phyloP scores from a whole-genome alignment of 73 alveolate species.

The Strombidium stylifer region DNA sequence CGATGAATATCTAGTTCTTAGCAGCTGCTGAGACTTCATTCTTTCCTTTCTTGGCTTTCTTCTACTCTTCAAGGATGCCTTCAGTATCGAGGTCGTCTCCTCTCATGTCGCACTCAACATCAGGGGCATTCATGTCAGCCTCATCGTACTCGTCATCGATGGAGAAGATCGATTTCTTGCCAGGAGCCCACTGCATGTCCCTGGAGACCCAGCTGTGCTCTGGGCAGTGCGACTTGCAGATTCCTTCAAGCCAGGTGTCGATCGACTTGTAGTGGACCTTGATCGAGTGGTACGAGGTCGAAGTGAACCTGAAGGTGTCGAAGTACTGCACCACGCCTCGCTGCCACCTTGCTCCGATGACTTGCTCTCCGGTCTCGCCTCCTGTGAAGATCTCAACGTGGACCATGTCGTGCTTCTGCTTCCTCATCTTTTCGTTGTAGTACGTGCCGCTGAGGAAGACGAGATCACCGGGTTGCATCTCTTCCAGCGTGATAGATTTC shows the following conservation, averaged over 20 bases:
- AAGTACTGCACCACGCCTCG: slow-evolving; percentile 76
- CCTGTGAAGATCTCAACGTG: slow-evolving; percentile 90
- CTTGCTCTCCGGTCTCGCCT: slow-evolving; percentile 76
- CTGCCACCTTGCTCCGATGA: slow-evolving; percentile 84
- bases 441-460: slow-evolving; percentile 77
- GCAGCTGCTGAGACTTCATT: not conserved
- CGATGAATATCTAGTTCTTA: slow-evolving; percentile 9
- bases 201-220: slow-evolving; percentile 75
- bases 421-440: slow-evolving; percentile 62
- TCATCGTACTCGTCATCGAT: slow-evolving; percentile 51
- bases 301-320: slow-evolving; percentile 75
- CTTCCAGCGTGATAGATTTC: slow-evolving; percentile 71
- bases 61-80: not conserved
- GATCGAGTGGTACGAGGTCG: slow-evolving; percentile 64
- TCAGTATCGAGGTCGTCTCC: slow-evolving; percentile 13
- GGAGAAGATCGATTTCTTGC: slow-evolving; percentile 46
- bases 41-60: not conserved
- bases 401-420: slow-evolving; percentile 77
- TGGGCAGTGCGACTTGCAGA: slow-evolving; percentile 68
- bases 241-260: slow-evolving; percentile 88
- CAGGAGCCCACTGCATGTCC: slow-evolving; percentile 53
- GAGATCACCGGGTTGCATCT: slow-evolving; percentile 85
- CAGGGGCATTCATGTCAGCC: slow-evolving; percentile 54
- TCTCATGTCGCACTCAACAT: too few relatives aligned
- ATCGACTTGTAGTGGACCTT: slow-evolving; percentile 75